A percentile compares a stretch with the other conserved stretches of the same genome.
phyloP scores from a whole-genome alignment of 371 early-diverging fungal species.

The Dipsacomyces acuminosporus region DNA sequence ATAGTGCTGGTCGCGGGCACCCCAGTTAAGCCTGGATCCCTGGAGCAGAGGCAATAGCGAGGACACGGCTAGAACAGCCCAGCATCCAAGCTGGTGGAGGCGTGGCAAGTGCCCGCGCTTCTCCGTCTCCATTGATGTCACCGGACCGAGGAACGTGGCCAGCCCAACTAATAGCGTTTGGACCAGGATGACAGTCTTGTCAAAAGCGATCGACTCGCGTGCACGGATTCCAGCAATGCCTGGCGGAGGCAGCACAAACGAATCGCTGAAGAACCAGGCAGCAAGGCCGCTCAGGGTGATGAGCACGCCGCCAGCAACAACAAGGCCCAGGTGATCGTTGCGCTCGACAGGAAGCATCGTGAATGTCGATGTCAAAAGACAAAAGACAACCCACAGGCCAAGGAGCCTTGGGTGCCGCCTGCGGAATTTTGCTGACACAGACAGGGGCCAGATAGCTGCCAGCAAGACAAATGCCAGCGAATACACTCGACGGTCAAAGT shows the following conservation, averaged over 20 bases:
- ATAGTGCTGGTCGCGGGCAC: constrained; percentile 62
- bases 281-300: constrained; percentile 49
- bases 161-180: constrained; percentile 46
- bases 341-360: constrained; percentile 84
- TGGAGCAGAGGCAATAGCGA: constrained; percentile 62
- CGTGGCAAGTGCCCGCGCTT: constrained; percentile 39
- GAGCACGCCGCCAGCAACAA: constrained; percentile 52
- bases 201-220: constrained; percentile 38
- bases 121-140: constrained; percentile 35
- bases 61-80: constrained; percentile 52
- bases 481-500: constrained; percentile 47
- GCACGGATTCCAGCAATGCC: constrained; percentile 23
- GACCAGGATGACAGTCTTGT: constrained; percentile 43
- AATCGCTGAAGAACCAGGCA: constrained; percentile 40
- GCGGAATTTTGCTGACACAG: constrained; percentile 50
- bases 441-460: constrained; percentile 41
- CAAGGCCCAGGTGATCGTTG: constrained; percentile 64
- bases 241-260: constrained; percentile 26
- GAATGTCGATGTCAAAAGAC: constrained; percentile 71
- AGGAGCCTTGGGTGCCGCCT: constrained; percentile 48
- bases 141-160: constrained; percentile 40
- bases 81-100: constrained; percentile 40
- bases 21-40: constrained; percentile 46
- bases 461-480: constrained; percentile 41
- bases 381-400: constrained; percentile 60